Base-by-base conservation (phyloP, 345 rosid genomes). In the Eucalyptus polybractea region DNA sequence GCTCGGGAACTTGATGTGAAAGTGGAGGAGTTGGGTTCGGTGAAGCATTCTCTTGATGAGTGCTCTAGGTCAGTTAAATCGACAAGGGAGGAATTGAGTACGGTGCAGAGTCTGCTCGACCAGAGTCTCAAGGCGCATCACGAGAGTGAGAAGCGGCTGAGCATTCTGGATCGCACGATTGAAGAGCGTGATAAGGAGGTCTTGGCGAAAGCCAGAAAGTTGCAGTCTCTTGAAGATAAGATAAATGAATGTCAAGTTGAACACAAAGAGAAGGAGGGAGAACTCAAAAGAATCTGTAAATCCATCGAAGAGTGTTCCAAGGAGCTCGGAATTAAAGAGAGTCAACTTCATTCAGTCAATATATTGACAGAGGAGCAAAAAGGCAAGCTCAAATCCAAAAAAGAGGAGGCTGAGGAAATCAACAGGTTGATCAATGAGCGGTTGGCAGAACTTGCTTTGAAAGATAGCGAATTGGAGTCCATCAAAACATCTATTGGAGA, bases 71-170 rank as follows among this genome's bases (percentile, higher is more conserved):
- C 5, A 19, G 80, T 67, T 67, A 31, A 67, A 67, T n/a, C 80
- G 80, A 67, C 87, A 33, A 91, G 86, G 58, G 56, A 90, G 58
- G 89, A 90, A n/a, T 54, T 93, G 90, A 81, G 37, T 56, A 62
- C 44, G 49, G 8, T 91, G 29, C 76, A 80, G 22, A 50, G 50
- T 5, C 10, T 10, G 33, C 37, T 93, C 53, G 50, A 67, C 67
- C 86, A 88, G 29, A 60, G 89, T 50, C 4, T 50, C 29, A 56
- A 50, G 58, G 89, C 90, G 88, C 72, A 88, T 21, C 88, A 89
- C 58, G 40, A 13, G 17, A 91, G 80, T 49, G 89, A 87, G 24
- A 53, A 65, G 40, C 50, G 90, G 89, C 62, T 91, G 29, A 60
- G 24, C 24, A 6, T 6, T 69, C 24, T 87, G 6, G 80, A 87